Evolutionary conservation across 768 basidiomycete genomes (phyloP).

Genomic region (Ramaria sp.): DNA sequence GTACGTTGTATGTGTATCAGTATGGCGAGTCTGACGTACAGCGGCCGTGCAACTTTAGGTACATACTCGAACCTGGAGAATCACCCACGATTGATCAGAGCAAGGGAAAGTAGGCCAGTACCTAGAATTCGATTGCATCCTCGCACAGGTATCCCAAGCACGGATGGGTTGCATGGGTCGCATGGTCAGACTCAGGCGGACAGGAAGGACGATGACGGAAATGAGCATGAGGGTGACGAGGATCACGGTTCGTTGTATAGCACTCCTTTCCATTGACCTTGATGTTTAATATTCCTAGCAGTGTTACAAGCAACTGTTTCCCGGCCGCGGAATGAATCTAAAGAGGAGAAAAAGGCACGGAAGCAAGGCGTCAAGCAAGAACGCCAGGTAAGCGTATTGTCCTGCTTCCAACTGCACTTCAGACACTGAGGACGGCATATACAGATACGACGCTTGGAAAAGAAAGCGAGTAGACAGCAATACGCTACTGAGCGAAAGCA

Average conservation of each 20-base stretch:
- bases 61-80: slow-evolving; percentile 98
- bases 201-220: slow-evolving; percentile 20
- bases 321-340: slow-evolving; percentile 66
- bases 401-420: background rate
- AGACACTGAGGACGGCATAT: background rate
- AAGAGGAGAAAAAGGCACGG: slow-evolving; percentile 61
- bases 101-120: slow-evolving; percentile 39
- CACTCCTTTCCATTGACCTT: background rate
- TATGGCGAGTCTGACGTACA: background rate
- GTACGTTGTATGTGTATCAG: slow-evolving; percentile 36
- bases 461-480: slow-evolving; percentile 53
- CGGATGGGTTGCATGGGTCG: slow-evolving; percentile 31
- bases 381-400: slow-evolving; percentile 29
- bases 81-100: slow-evolving; percentile 81
- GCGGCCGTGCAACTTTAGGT: slow-evolving; percentile 35
- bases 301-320: slow-evolving; percentile 41
- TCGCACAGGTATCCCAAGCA: slow-evolving; percentile 64
- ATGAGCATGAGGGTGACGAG: slow-evolving; percentile 19
- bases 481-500: slow-evolving; percentile 54
- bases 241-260: background rate
- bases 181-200: slow-evolving; percentile 17
- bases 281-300: slow-evolving; percentile 17
- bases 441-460: slow-evolving; percentile 44
- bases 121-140: slow-evolving; percentile 65
- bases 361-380: slow-evolving; percentile 62